Evolutionary conservation across 257 asterid species (phyloP).

Genomic region (Agastache rugosa): DNA sequence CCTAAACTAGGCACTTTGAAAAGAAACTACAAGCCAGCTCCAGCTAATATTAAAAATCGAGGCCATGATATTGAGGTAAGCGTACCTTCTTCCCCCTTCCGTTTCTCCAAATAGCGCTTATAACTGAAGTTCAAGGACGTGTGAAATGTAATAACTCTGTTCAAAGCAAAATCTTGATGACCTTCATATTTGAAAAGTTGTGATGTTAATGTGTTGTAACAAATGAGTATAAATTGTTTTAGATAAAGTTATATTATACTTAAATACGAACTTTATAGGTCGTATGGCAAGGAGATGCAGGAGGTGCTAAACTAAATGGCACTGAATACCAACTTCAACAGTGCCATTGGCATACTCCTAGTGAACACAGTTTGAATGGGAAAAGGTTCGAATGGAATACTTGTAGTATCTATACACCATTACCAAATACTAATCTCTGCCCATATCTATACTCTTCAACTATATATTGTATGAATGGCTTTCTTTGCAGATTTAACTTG

Average conservation of each 20-base stretch:
- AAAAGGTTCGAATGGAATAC: constrained; percentile 44
- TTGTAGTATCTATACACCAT: neutral
- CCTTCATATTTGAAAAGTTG: no score
- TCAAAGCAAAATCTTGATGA: neutral
- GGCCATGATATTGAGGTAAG: constrained; percentile 75
- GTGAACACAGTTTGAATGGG: constrained; percentile 71
- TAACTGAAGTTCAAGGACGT: neutral
- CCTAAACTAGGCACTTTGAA: constrained; percentile 38
- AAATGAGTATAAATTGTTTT: neutral
- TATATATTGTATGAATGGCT: neutral
- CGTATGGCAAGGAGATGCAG: constrained; percentile 71
- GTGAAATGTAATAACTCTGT: neutral
- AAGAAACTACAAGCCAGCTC: constrained; percentile 53
- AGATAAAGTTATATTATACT: neutral
- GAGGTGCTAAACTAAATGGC: constrained; percentile 50
- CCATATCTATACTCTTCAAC: no score
- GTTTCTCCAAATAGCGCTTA: neutral
- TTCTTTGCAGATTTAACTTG: constrained; percentile 50
- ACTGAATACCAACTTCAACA: constrained; percentile 50
- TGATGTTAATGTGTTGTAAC: neutral
- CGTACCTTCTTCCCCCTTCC: neutral
- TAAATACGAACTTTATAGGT: constrained; percentile 44
- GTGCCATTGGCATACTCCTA: constrained; percentile 87
- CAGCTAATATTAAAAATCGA: constrained; percentile 56
- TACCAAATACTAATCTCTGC: neutral